Evolutionary conservation across 352 stramenopile species (phyloP), one percentile per base, ranked within the genome.

Genomic region (Pythium sp.): DNA sequence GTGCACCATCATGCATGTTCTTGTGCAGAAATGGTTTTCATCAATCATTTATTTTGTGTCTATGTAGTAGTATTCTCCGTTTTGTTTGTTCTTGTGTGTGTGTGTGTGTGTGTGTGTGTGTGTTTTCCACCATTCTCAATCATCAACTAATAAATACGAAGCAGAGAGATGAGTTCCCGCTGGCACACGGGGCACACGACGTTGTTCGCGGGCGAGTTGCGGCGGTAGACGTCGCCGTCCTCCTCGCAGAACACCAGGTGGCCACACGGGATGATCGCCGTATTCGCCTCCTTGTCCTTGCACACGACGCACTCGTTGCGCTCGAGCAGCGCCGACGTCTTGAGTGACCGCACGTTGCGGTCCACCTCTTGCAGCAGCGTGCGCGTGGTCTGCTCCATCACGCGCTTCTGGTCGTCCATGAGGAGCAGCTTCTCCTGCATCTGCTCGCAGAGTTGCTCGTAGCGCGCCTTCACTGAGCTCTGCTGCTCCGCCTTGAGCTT

Each of bases 211-310:
- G 72, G 67, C 34, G 76, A 73, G 36, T 82, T 86, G 51, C 72
- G 82, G 3, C 77, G 78, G 70, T 93, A 95, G 14, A 75, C 71
- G 43, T 92, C 82, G 30, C 78, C 84, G 69, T 95, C 87, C n/a
- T 91, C 72, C 32, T 95, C 82, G 72, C 87, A 95, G 65, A 95
- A 95, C 62, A 86, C 92, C 53, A 95, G 53, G 54, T 95, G 87
- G n/a, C 87, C 87, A 51, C 87, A 95, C 51, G 87, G 87, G 59
- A 93, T 85, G 46, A 95, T 75, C 5, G 87, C 87, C 36, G 80
- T 92, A 58, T 90, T 86, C 0, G 87, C 84, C 38, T 80, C 69
- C 36, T 77, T 76, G 63, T 95, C 87, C 65, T 91, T 91, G 76
- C 87, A 95, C 64, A 95, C 70, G 60, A 95, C 79, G 70, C 87